A percentile compares a stretch with the other conserved stretches of the same genome.
phyloP scores from a whole-genome alignment of 345 rosid species.

The Kernera saxatilis region DNA sequence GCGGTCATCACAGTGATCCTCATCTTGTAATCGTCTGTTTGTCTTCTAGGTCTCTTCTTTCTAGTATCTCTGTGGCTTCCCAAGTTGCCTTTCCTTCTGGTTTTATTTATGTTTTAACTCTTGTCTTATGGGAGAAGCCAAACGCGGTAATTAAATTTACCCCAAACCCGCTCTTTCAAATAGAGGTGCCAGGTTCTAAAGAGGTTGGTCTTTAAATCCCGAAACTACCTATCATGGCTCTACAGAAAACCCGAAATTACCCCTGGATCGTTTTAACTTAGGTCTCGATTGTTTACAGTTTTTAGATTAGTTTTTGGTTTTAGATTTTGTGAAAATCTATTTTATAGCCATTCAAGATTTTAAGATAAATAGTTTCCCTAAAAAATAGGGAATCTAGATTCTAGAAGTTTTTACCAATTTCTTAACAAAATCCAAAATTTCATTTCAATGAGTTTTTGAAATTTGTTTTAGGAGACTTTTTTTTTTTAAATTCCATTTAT shows the following conservation, averaged over 20 bases:
- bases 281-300: too few relatives aligned
- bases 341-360: too few relatives aligned
- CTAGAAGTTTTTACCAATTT: too few relatives aligned
- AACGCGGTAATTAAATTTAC: background rate
- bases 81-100: slow-evolving; percentile 5
- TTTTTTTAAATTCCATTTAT: too few relatives aligned
- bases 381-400: too few relatives aligned
- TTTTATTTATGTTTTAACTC: background rate
- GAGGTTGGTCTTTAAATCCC: background rate
- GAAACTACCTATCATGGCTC: background rate
- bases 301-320: too few relatives aligned
- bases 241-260: background rate
- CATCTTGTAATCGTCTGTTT: slow-evolving; percentile 38
- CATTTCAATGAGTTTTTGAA: too few relatives aligned
- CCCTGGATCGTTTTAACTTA: background rate
- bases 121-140: slow-evolving; percentile 9
- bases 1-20: slow-evolving; percentile 89
- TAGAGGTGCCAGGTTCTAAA: too few relatives aligned
- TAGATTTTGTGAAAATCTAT: too few relatives aligned
- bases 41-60: background rate
- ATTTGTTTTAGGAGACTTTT: too few relatives aligned
- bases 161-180: background rate
- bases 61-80: slow-evolving; percentile 16
- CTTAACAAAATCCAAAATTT: too few relatives aligned
- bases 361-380: too few relatives aligned